phyloP scores from a whole-genome alignment of 805 yeast genomes.

The Hanseniaspora taiwanica region DNA sequence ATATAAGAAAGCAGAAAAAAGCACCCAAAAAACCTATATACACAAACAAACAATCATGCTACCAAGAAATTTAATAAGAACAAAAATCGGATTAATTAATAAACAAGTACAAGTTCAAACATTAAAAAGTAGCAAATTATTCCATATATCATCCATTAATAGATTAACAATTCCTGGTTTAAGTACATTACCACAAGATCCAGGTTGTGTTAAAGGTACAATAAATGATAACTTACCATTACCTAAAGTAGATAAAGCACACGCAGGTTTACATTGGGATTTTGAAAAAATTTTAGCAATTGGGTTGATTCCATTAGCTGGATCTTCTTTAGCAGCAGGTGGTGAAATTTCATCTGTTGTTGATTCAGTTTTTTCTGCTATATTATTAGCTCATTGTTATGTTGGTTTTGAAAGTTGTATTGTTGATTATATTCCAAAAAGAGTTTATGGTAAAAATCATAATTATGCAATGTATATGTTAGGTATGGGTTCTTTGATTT shows the following conservation, averaged over 20 bases:
- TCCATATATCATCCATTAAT: slow-evolving; percentile 3
- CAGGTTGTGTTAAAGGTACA: slow-evolving; percentile 84
- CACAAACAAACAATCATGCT: neutral
- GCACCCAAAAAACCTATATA: neutral
- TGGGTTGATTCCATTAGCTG: slow-evolving; percentile 62
- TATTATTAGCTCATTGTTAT: slow-evolving; percentile 64
- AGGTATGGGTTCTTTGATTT: slow-evolving; percentile 55
- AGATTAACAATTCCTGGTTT: slow-evolving; percentile 32
- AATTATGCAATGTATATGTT: slow-evolving; percentile 54
- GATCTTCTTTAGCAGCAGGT: slow-evolving; percentile 54
- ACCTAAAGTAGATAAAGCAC: slow-evolving; percentile 49
- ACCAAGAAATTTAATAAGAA: neutral
- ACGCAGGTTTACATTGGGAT: slow-evolving; percentile 92
- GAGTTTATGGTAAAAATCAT: slow-evolving; percentile 75
- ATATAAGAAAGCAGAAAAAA: too few relatives aligned
- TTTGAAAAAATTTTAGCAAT: slow-evolving; percentile 63
- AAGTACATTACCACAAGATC: slow-evolving; percentile 63
- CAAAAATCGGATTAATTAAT: neutral
- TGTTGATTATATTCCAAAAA: slow-evolving; percentile 77
- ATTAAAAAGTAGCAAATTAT: too few relatives aligned
- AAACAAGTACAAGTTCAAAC: neutral
- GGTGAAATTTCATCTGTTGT: slow-evolving; percentile 58
- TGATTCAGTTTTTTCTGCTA: slow-evolving; percentile 58
- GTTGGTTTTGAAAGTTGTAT: slow-evolving; percentile 86
- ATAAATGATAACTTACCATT: slow-evolving; percentile 76